Evolutionary conservation across 371 early-diverging fungal genomes (phyloP), one percentile per base, ranked within the genome.

Genomic region (Nematocida sp.): DNA sequence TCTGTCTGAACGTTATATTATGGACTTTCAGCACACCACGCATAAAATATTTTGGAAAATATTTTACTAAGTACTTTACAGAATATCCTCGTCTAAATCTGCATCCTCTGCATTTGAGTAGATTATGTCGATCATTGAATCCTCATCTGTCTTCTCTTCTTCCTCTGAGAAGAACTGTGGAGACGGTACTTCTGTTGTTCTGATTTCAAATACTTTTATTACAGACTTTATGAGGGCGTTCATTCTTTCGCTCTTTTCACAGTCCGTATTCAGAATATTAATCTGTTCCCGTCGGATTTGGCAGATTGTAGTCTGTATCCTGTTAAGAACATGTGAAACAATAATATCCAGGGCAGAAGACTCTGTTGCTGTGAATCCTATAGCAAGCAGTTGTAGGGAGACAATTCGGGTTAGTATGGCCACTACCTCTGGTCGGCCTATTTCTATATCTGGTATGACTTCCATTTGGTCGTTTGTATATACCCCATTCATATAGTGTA

Each of bases 101-200:
- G 71, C 58, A 2, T 70, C 80, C 13, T 78, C 80, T 6, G 54
- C 42, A 23, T 70, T 66, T 5, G 80, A 78, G 62, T 78, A 78
- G 6, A 78, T 70, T 20, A 78, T 33, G 44, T 78, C 71, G 5
- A 78, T 40, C 13, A 70, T 57, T 44, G 54, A 40, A 13, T 78
- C 80, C 9, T 78, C 80, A 2, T 54, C 55, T 47, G 60, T 45
- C 15, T 58, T 27, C 44, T 78, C 80, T 47, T 78, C 80, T 4
- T 61, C 61, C 20, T 78, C 80, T 23, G 80, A 78, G 56, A 78
- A 78, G 71, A 78, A 78, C 13, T 47, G 15, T 20, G 27, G 23
- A 27, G 66, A 23, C 9, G 70, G 72, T 5, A 4, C 44, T 33
- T 64, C 64, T 57, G 42, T 23, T 13, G 42, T 23, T n/a, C 58